These are phyloP conservation scores for Exophiala phaeomuriformis DNA, from an alignment of 2,329 filamentous ascomycete species.

Conservation along the genomic window DNA sequence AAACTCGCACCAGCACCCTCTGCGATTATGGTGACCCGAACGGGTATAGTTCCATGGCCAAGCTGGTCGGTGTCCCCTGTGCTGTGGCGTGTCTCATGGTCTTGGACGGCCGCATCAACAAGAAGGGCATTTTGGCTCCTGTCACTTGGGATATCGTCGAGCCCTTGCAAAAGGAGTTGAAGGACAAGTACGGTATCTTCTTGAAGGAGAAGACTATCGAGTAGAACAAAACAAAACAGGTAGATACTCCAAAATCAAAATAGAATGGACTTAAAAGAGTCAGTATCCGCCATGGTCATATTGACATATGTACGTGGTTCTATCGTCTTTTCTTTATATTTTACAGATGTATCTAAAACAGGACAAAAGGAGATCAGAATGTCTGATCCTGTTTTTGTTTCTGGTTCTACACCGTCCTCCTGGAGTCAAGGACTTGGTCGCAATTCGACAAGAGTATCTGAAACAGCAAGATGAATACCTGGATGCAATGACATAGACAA, in stretches of 20 bases:
- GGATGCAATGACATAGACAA: no score
- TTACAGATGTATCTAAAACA: no score
- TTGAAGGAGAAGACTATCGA: constrained; percentile 57
- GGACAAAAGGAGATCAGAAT: no score
- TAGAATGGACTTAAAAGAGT: no score
- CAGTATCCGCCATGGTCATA: no score
- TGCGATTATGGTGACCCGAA: constrained; percentile 72
- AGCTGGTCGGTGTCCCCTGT: constrained; percentile 49
- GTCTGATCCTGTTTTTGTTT: no score
- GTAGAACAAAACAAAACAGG: not conserved
- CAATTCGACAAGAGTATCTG: no score
- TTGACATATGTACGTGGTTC: no score
- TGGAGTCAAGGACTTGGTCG: no score
- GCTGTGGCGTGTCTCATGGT: not conserved
- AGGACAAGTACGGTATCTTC: constrained; percentile 68
- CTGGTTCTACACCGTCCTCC: no score
- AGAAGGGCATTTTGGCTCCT: constrained; percentile 41
- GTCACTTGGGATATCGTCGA: constrained; percentile 66
- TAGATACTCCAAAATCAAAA: not conserved
- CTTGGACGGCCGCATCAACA: not conserved
- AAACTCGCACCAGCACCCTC: constrained; percentile 74
- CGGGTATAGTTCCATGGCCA: constrained; percentile 72
- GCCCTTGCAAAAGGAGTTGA: constrained; percentile 68
- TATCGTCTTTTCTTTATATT: no score
- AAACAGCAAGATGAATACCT: no score